Evolutionary conservation across 2,329 filamentous ascomycete species (phyloP), one percentile per base, ranked within the genome.

Genomic region (Pseudopyricularia cyperi): DNA sequence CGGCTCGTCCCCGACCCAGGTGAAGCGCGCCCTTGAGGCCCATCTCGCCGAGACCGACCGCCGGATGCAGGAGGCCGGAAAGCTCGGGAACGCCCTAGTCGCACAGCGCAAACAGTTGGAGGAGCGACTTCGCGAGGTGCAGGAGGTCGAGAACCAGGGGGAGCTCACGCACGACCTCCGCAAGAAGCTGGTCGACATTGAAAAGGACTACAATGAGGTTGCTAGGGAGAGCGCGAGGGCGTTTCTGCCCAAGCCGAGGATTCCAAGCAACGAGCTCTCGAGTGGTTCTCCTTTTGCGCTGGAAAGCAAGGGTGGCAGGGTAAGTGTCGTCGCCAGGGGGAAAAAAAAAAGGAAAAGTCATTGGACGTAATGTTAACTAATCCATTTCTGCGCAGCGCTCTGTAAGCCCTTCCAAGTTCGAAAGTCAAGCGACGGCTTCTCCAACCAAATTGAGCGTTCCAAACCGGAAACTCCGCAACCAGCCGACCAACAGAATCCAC

Each of bases 151-250:
- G 61, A 74, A 79, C 46, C 86, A 93, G 58, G 80, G 80, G 24
- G 86, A 95, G 56, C 80, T 97, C 50, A 83, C 84, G 0, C 82
- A 87, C 3, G 90, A 95, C 58, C 71, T 98, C 60, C 87, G 86
- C 54, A 79, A 85, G 61, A 89, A 87, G 68, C 76, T 98, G 51
- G 76, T 81, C 14, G 89, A 95, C 56, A 82, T 98, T 54, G 93
- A 98, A 66, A 87, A 82, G 66, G 93, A 98, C 62, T 97, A 94
- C 70, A 91, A 95, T 65, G 90, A 96, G 63, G 83, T 97, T 47
- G 89, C 90, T 12, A 79, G 85, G 56, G 91, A 97, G 65, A 93
- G 87, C 48, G 89, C 91, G 44, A 79, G 91, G 57, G 89, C 88
- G 2, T 91, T 96, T 64, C 71, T 97, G 55, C 86, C 82, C 33